Conservation (phyloP, 257 asterid genomes). For the Eustoma russellianum region DNA sequence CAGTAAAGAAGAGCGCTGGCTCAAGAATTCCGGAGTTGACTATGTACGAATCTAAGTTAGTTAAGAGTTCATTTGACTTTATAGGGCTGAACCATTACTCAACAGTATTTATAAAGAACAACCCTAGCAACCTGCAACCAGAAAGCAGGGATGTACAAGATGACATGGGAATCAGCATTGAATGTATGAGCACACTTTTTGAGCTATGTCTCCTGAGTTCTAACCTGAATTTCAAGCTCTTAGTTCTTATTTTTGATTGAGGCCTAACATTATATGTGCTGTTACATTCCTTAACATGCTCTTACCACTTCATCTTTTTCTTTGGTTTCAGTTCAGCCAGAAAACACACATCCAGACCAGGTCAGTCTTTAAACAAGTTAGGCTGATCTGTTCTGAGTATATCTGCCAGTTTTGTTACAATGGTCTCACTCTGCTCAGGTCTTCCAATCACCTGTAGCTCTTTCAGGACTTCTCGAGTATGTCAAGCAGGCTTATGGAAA, state of each 20-base stretch:
- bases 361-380: neutral
- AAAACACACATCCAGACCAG: neutral
- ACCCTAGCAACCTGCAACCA: slow-evolving; percentile 12
- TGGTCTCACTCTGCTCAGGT: neutral
- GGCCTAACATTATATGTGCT: neutral
- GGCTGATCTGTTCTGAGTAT: neutral
- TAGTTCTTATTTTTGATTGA: neutral
- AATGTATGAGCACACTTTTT: slow-evolving; percentile 16
- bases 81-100: slow-evolving; percentile 45
- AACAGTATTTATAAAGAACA: slow-evolving; percentile 22
- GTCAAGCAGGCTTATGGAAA: slow-evolving; percentile 35
- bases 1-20: slow-evolving; percentile 33
- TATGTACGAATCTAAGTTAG: slow-evolving; percentile 27
- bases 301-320: neutral
- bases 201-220: neutral
- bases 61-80: slow-evolving; percentile 54
- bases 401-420: neutral
- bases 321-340: neutral
- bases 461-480: slow-evolving; percentile 24
- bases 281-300: neutral
- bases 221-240: no score
- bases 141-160: slow-evolving; percentile 17
- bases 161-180: slow-evolving; percentile 22
- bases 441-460: slow-evolving; percentile 26
- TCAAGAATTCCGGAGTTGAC: slow-evolving; percentile 44